phyloP scores from a whole-genome alignment of 1,284 basidiomycete genomes.

The Cryptococcus sp. region DNA sequence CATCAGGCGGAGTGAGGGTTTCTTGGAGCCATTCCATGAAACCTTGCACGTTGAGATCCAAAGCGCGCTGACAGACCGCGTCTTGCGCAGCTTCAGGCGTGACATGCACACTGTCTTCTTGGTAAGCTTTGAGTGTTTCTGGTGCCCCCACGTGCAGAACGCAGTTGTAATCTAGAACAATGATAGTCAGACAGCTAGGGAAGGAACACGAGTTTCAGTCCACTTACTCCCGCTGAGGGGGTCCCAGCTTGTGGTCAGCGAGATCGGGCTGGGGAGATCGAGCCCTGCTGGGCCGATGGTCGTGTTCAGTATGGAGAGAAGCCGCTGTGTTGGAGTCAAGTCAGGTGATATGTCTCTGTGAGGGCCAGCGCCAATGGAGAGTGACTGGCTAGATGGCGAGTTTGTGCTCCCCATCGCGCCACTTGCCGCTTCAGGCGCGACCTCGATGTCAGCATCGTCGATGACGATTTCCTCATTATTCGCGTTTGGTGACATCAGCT shows the following conservation, averaged over 20 bases:
- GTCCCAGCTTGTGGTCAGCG: conserved; percentile 3
- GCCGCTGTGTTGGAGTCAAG: conserved; percentile 1
- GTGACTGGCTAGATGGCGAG: background rate
- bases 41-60: conserved; percentile 21
- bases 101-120: conserved; percentile 9
- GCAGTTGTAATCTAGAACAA: conserved; percentile 17
- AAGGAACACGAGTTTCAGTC: background rate
- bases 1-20: background rate
- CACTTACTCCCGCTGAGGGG: conserved; percentile 7
- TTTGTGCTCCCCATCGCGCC: background rate
- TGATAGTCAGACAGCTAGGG: background rate
- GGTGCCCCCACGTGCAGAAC: conserved; percentile 11
- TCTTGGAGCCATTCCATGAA: conserved; percentile 13
- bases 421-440: too few relatives aligned
- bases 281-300: conserved; percentile 7
- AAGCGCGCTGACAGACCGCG: conserved; percentile 16
- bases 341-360: background rate
- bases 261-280: conserved; percentile 3
- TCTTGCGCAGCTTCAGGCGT: conserved; percentile 15
- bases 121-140: conserved; percentile 14
- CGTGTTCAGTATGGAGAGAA: conserved; percentile 7
- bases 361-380: background rate
- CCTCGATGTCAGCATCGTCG: background rate
- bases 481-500: background rate
- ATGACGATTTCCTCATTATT: background rate